Base-by-base conservation (phyloP, 2,329 filamentous ascomycete species). In the Nothophaeocryptopus gaeumannii region DNA sequence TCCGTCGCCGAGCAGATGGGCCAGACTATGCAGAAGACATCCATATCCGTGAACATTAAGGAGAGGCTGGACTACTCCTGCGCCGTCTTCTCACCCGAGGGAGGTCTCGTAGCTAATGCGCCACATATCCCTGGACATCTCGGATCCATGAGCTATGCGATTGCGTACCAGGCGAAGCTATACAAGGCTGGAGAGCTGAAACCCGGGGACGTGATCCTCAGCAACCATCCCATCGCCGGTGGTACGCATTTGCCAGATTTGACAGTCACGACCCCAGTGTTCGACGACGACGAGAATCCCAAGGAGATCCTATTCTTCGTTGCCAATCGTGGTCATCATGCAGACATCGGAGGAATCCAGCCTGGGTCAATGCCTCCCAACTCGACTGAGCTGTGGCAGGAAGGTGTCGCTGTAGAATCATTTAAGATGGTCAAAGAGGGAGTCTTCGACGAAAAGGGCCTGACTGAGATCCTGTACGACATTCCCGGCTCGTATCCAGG, bases 1-100 rank as follows among this genome's bases (percentile, higher is more conserved):
- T 74, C 75, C 5, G 79, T 81, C 13, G 78, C 78, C 0, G 78
- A 81, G 52, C 78, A 81, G 54, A 81, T 81, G 78, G 78, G 78
- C 31, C 74, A 74, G 5, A 79, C 78, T 0, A 65, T 81, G 12
- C 78, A 81, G 44, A 77, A 78, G 56, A 81, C 78, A 0, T 74
- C 74, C 0, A 77, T 81, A 8, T 79, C 75, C 0, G 78, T 74
- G 8, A 74, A 72, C 39, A 74, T 74, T 53, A 72, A 70, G 45
- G 72, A 74, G 47, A 65, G 72, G 3, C 61, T 74, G 1, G 72
- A 74, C 59, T 74, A 72, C 49, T 72, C 70, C 0, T 74, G 72
- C 29, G 72, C 72, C 8, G 62, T 74, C 13, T 74, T 74, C 51
- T 70, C 69, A 0, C 68, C 72, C 0, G 60, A 68, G 3, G 72